Evolutionary conservation across 129 eudicot genomes (phyloP), one percentile per base, ranked within the genome.

Genomic region (Pittosporum tobira): DNA sequence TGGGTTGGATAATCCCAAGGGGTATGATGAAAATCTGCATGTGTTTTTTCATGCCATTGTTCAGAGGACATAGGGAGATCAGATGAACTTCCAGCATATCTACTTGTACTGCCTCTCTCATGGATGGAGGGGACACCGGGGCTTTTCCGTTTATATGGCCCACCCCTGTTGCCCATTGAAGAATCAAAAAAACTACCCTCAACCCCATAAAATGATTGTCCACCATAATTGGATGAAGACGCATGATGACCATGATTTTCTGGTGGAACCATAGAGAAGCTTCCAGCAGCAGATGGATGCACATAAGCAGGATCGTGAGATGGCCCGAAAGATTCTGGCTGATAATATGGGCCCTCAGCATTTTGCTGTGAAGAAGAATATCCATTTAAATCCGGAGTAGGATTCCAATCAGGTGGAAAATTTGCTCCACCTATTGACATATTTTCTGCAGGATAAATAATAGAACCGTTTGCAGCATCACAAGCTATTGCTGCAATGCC

Each of bases 141-240:
- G 77, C 73, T 78, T 71, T 85, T 85, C 2, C 89, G 80, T 48
- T 85, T 85, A 67, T 73, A 76, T 22, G 76, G 81, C 46, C 79
- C 71, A 27, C 79, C 66, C 64, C 74, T 61, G 53, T 57, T 78
- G 69, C 81, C 77, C 34, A 80, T 50, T 18, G 78, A 21, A 28
- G 72, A 68, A 64, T 84, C 84, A 48, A 73, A 63, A 59, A 71
- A 71, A 62, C 70, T 77, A 48, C 73, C 75, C 51, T 85, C 75
- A 26, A 50, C 64, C 13, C 75, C 83, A 57, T 73, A 71, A 22
- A 68, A 69, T 9, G 78, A 66, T 51, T 76, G 83, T 25, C 74
- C 76, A 43, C 52, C 70, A 56, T 67, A 73, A 51, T 62, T 79
- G 36, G 89, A 79, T 10, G 95, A 81, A 64, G 95, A 76, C 48